Evolutionary conservation across 495 filamentous ascomycete species (phyloP).

Genomic region (Rostrohypoxylon terebratum): DNA sequence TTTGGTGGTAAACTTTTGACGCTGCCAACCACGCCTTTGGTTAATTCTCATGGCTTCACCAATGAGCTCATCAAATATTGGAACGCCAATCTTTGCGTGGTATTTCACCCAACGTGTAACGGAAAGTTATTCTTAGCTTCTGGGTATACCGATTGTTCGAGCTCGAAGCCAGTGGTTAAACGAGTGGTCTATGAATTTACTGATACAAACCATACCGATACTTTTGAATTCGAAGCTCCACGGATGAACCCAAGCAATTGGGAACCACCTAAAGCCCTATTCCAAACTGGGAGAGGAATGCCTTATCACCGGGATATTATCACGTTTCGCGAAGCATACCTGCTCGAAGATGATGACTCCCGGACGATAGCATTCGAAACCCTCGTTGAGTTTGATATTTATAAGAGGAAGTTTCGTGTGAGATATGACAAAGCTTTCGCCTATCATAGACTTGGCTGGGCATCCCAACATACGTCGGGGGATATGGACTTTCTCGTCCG

Average conservation of each 20-base stretch:
- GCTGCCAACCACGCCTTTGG: slow-evolving; percentile 13
- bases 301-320: slow-evolving; percentile 40
- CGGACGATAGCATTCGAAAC: not conserved
- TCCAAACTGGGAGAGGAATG: slow-evolving; percentile 27
- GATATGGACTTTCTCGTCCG: slow-evolving; percentile 34
- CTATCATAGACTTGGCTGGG: slow-evolving; percentile 22
- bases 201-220: slow-evolving; percentile 7
- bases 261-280: not conserved
- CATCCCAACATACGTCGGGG: not conserved
- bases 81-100: slow-evolving; percentile 22
- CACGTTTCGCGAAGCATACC: slow-evolving; percentile 21
- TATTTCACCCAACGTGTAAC: slow-evolving; percentile 38
- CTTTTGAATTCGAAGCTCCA: slow-evolving; percentile 23
- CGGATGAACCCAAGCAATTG: not conserved
- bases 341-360: not conserved
- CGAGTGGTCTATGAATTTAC: slow-evolving; percentile 36
- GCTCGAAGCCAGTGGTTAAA: not conserved
- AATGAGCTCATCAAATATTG: slow-evolving; percentile 7
- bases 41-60: not conserved
- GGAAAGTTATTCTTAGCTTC: slow-evolving; percentile 42
- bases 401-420: slow-evolving; percentile 30
- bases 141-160: not conserved
- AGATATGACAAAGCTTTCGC: slow-evolving; percentile 11
- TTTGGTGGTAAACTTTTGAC: slow-evolving; percentile 28
- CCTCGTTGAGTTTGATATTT: slow-evolving; percentile 41